These are phyloP conservation scores for Avena sativa DNA, from an alignment of 176 grass and related monocot species.

Conservation along the genomic window DNA sequence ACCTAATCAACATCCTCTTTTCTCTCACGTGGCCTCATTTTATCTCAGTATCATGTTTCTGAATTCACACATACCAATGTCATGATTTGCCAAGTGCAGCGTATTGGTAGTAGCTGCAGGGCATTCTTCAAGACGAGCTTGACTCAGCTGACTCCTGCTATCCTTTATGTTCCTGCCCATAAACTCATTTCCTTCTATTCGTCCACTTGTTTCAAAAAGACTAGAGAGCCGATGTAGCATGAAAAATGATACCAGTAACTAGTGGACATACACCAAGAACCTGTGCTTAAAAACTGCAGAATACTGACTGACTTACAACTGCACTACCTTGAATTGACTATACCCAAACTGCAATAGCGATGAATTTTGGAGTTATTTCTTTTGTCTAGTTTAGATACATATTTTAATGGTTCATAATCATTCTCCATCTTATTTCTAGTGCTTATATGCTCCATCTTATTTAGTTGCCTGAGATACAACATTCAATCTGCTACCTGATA, in stretches of 20 bases:
- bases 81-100: neutral
- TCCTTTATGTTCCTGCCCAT: neutral
- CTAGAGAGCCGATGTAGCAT: neutral
- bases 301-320: neutral
- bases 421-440: no score
- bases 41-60: neutral
- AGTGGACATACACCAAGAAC: neutral
- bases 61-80: neutral
- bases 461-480: no score
- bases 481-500: no score
- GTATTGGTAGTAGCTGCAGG: neutral
- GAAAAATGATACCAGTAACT: neutral
- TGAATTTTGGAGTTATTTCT: no score
- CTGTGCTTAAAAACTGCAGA: neutral
- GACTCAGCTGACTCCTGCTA: neutral
- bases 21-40: conserved; percentile 15
- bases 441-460: no score
- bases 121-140: neutral
- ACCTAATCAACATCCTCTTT: neutral
- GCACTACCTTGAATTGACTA: neutral
- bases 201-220: neutral
- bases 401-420: no score
- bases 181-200: neutral
- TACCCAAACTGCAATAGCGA: no score
- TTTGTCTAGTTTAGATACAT: no score